Evolutionary conservation across 192 early-diverging fungal species (phyloP), one percentile per base, ranked within the genome.

Genomic region (Entomortierella parvispora): DNA sequence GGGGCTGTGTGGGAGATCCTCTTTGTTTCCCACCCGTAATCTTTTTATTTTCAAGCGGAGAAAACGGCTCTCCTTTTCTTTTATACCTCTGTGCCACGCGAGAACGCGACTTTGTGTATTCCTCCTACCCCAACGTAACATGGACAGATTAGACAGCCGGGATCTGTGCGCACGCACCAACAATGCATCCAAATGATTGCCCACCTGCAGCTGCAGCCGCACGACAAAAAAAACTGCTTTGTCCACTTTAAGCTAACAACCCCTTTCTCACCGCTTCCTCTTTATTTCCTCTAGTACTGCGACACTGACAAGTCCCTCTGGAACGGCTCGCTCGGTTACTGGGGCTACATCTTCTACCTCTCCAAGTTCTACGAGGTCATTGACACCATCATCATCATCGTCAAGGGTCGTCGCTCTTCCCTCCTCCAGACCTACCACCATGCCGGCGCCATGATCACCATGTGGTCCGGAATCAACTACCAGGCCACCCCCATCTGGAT

Each of bases 341-440:
- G 90, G 85, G 89, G 90, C 44, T 96, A 93, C 54, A 61, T 93
- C 62, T 96, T 96, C 79, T 96, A 96, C 82, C 88, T 96, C 22
- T 92, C 90, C 82, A 62, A 70, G 77, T 77, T 88, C 78, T 96
- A 94, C 81, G 94, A 96, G 76, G 85, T 96, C 33, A 84, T 96
- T 51, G 94, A 96, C 67, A 96, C 94, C 53, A 86, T 90, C 71
- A 94, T 96, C 71, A 92, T 96, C 65, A 69, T 96, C 46, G 51
- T 91, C 26, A 94, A 95, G 75, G 92, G 92, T 29, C 88, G 89
- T 51, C 85, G 85, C 48, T 90, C 91, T 0, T 92, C 91, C 22
- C 83, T 93, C 17, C 82, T 95, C 46, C 93, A 95, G 84, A 90
- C 89, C 44, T 95, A 93, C 83, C 94, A 95, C 76, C 94, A 94